Evolutionary conservation across 257 asterid genomes (phyloP).

Genomic region (Scutellaria galericulata): DNA sequence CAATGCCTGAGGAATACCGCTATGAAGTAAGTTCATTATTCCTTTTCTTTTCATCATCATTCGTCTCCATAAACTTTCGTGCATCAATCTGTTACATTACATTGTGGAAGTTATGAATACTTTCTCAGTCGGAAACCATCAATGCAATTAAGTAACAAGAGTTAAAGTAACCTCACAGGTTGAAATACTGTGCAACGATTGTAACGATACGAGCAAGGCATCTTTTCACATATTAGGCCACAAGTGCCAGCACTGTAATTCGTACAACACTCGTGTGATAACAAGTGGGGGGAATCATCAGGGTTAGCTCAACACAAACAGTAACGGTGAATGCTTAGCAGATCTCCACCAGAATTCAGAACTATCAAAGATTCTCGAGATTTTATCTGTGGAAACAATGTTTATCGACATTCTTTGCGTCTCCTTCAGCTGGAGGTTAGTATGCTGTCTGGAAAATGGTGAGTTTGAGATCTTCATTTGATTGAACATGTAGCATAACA

Average conservation of each 20-base stretch:
- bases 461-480: no score
- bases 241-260: conserved; percentile 76
- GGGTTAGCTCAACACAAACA: conserved; percentile 35
- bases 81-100: conserved; percentile 1
- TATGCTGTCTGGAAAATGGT: neutral
- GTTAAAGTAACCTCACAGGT: conserved; percentile 55
- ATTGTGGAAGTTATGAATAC: neutral
- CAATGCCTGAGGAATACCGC: conserved; percentile 86
- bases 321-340: neutral
- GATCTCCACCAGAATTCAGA: neutral
- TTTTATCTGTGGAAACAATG: conserved; percentile 5
- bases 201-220: conserved; percentile 69
- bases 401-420: no score
- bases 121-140: neutral
- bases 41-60: conserved; percentile 8
- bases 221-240: conserved; percentile 82
- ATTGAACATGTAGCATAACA: no score
- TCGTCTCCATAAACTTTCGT: conserved; percentile 4
- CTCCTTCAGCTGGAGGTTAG: neutral
- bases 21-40: conserved; percentile 63
- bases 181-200: conserved; percentile 78
- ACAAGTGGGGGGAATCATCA: conserved; percentile 46
- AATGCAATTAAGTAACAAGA: neutral
- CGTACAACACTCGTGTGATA: conserved; percentile 80
- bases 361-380: neutral